A percentile compares a stretch with the other conserved stretches of the same genome.
Conservation (phyloP, 805 yeast genomes). For the Suhomyces sp. region DNA sequence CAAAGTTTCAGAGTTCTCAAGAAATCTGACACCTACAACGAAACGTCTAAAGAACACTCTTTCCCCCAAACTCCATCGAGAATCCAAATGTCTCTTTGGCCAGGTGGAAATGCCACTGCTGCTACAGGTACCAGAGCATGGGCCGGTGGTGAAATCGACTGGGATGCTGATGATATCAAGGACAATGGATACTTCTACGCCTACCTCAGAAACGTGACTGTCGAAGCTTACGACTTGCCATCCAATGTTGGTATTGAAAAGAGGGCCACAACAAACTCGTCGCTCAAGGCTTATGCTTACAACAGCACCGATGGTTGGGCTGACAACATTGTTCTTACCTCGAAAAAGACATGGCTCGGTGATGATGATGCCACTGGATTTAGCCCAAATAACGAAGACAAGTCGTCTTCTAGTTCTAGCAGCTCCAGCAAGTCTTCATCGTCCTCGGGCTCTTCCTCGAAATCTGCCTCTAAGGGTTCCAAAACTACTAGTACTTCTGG, state of each 20-base stretch:
- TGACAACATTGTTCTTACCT: conserved; percentile 52
- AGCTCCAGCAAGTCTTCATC: conserved; percentile 14
- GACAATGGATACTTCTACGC: conserved; percentile 82
- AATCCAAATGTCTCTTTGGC: conserved; percentile 75
- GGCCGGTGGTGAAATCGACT: conserved; percentile 86
- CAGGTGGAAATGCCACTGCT: conserved; percentile 59
- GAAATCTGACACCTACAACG: conserved; percentile 59
- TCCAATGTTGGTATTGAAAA: conserved; percentile 32
- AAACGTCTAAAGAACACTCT: conserved; percentile 52
- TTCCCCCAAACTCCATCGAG: conserved; percentile 76
- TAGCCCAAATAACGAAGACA: conserved; percentile 43
- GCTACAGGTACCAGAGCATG: conserved; percentile 68
- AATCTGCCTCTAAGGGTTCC: conserved; percentile 4
- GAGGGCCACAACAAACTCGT: conserved; percentile 44
- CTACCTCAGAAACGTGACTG: conserved; percentile 53
- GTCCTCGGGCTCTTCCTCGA: conserved; percentile 10
- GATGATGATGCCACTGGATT: conserved; percentile 64
- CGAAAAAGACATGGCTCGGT: conserved; percentile 59
- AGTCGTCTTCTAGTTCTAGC: conserved; percentile 5
- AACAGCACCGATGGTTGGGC: conserved; percentile 42
- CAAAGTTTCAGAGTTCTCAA: conserved; percentile 59
- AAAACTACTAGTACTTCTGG: background rate
- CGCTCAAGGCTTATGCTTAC: conserved; percentile 50
- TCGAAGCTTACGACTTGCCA: conserved; percentile 76
- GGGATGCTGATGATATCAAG: conserved; percentile 73